Evolutionary conservation across 495 filamentous ascomycete species (phyloP).

Genomic region (Coniosporium apollinis): DNA sequence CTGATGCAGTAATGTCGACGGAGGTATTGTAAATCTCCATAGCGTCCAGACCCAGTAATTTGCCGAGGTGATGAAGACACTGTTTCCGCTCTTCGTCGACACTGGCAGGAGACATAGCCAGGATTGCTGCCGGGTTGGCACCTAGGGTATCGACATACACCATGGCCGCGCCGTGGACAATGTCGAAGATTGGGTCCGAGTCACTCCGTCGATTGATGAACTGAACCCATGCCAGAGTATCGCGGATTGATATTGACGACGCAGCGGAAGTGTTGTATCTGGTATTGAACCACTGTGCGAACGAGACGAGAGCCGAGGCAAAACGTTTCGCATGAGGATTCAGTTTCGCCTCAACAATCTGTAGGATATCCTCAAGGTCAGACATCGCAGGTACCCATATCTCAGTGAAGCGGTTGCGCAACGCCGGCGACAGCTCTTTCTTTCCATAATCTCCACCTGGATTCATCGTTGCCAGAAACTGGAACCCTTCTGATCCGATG

Average conservation of each 20-base stretch:
- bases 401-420: slow-evolving; percentile 94
- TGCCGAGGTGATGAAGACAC: slow-evolving; percentile 56
- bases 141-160: slow-evolving; percentile 92
- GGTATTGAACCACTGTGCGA: slow-evolving; percentile 80
- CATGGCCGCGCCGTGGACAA: slow-evolving; percentile 82
- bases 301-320: slow-evolving; percentile 55
- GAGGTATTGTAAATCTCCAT: slow-evolving; percentile 41
- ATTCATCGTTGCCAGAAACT: slow-evolving; percentile 98
- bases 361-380: slow-evolving; percentile 66
- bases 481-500: slow-evolving; percentile 64
- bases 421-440: slow-evolving; percentile 82
- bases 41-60: slow-evolving; percentile 47
- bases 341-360: slow-evolving; percentile 70
- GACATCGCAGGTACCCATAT: slow-evolving; percentile 88
- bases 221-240: slow-evolving; percentile 82
- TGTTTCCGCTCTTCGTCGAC: slow-evolving; percentile 43
- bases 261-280: slow-evolving; percentile 56
- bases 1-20: slow-evolving; percentile 31
- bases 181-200: slow-evolving; percentile 34
- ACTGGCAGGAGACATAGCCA: slow-evolving; percentile 44
- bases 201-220: slow-evolving; percentile 57
- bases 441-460: slow-evolving; percentile 98
- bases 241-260: slow-evolving; percentile 69
- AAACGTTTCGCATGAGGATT: slow-evolving; percentile 28
- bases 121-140: slow-evolving; percentile 75